These are phyloP conservation scores for Boletus eberwhitei DNA, from an alignment of 768 basidiomycete genomes.

Conservation along the genomic window DNA sequence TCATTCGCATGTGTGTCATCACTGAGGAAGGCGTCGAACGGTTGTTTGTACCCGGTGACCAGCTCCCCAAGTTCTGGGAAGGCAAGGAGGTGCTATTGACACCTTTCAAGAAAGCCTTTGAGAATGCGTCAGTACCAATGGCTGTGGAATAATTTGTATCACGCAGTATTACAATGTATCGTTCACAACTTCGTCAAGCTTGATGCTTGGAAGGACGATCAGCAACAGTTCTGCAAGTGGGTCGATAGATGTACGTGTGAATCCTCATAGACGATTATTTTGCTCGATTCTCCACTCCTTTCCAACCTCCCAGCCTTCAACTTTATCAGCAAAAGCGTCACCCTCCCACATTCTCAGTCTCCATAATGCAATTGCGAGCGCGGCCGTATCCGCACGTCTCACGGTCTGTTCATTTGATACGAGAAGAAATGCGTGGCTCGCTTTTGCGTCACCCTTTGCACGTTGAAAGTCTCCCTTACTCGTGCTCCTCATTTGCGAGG, in stretches of 20 bases:
- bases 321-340: conserved; percentile 19
- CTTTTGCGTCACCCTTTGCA: conserved; percentile 36
- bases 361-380: conserved; percentile 74
- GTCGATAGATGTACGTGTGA: neutral
- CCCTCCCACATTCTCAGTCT: conserved; percentile 77
- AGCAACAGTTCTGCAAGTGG: neutral
- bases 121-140: conserved; percentile 38
- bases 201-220: neutral
- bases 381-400: conserved; percentile 55
- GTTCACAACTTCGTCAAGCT: neutral
- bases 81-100: conserved; percentile 67
- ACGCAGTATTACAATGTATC: neutral
- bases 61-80: conserved; percentile 89
- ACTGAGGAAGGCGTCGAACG: conserved; percentile 90
- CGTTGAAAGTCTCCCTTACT: neutral
- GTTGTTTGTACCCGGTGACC: conserved; percentile 86
- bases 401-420: conserved; percentile 48
- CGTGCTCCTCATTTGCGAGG: neutral
- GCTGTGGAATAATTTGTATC: conserved; percentile 37
- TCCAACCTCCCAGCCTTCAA: conserved; percentile 38
- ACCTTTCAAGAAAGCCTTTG: conserved; percentile 21
- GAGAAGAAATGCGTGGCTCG: conserved; percentile 70
- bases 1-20: conserved; percentile 96
- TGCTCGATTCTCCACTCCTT: conserved; percentile 24
- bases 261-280: conserved; percentile 3